Conservation (phyloP, 345 rosid species). For the Aquilaria sinensis region DNA sequence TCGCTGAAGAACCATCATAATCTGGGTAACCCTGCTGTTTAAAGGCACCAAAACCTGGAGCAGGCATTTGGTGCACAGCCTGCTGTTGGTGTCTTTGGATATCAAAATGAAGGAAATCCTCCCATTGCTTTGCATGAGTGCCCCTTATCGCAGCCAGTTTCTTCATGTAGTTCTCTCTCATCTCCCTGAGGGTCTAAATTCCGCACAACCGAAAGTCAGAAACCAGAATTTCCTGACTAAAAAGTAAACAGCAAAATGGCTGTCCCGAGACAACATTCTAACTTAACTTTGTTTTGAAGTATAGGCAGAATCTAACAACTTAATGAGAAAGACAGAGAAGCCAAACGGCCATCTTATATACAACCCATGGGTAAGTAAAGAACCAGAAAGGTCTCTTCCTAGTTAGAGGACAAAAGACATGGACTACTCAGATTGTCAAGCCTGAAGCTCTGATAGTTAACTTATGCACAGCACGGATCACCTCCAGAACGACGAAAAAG, state of each 20-base stretch:
- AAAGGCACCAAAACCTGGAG: constrained; percentile 55
- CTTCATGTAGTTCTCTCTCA: constrained; percentile 82
- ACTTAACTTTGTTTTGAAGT: constrained; percentile 3
- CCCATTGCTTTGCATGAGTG: constrained; percentile 70
- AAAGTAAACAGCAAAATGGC: constrained; percentile 7
- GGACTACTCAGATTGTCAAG: no score
- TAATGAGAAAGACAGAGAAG: constrained; percentile 3
- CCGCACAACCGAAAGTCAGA: constrained; percentile 33
- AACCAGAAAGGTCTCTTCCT: background rate
- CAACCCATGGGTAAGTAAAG: background rate
- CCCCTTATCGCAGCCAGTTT: constrained; percentile 57
- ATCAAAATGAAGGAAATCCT: constrained; percentile 78
- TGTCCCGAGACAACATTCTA: constrained; percentile 8
- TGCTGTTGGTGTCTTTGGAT: constrained; percentile 77
- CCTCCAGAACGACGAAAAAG: constrained; percentile 2
- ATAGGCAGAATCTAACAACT: background rate
- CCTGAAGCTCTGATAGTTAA: no score
- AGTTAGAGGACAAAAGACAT: no score
- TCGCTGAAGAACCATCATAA: constrained; percentile 50
- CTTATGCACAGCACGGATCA: background rate
- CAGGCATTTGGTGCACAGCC: constrained; percentile 50
- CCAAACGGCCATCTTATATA: constrained; percentile 12
- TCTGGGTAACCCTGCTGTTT: constrained; percentile 68
- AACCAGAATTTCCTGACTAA: constrained; percentile 22
- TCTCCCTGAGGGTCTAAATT: constrained; percentile 78